These are phyloP conservation scores for Ascocoryne sarcoides DNA, from an alignment of 2,329 filamentous ascomycete species.

Conservation along the genomic window DNA sequence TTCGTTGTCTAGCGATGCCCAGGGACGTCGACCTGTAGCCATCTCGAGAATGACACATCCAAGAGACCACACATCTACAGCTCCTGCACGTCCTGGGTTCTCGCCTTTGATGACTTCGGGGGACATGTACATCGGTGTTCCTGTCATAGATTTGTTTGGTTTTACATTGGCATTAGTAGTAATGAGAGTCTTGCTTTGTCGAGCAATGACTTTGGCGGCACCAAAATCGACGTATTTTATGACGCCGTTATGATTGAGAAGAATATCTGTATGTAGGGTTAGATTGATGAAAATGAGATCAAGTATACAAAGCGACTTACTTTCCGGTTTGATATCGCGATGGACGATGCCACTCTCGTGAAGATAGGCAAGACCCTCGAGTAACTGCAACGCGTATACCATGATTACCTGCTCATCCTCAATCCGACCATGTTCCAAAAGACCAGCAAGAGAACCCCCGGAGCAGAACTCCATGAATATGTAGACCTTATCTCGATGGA, in stretches of 20 bases:
- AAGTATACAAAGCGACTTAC: conserved; percentile 55
- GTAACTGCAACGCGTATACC: conserved; percentile 88
- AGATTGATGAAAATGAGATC: too few relatives aligned
- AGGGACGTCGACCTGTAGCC: conserved; percentile 88
- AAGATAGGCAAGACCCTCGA: conserved; percentile 88
- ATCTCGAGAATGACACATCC: conserved; percentile 97
- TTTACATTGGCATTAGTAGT: conserved; percentile 40
- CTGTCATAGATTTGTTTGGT: conserved; percentile 86
- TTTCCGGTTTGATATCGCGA: conserved; percentile 96
- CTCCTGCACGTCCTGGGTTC: conserved; percentile 68
- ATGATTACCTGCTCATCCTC: conserved; percentile 97
- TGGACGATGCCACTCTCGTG: conserved; percentile 90
- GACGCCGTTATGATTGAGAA: conserved; percentile 93
- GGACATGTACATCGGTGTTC: conserved; percentile 99
- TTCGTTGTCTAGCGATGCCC: conserved; percentile 95
- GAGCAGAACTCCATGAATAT: conserved; percentile 99
- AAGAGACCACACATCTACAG: conserved; percentile 92
- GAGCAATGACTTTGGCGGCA: conserved; percentile 91
- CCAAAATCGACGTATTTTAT: conserved; percentile 99
- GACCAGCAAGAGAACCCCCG: conserved; percentile 78
- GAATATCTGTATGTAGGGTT: conserved; percentile 72
- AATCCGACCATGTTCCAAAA: conserved; percentile 92
- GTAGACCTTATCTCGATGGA: conserved; percentile 97
- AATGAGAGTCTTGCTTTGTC: conserved; percentile 80
- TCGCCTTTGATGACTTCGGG: conserved; percentile 96